phyloP scores from a whole-genome alignment of 2,329 filamentous ascomycete genomes.

The Trichoderma hamatum region DNA sequence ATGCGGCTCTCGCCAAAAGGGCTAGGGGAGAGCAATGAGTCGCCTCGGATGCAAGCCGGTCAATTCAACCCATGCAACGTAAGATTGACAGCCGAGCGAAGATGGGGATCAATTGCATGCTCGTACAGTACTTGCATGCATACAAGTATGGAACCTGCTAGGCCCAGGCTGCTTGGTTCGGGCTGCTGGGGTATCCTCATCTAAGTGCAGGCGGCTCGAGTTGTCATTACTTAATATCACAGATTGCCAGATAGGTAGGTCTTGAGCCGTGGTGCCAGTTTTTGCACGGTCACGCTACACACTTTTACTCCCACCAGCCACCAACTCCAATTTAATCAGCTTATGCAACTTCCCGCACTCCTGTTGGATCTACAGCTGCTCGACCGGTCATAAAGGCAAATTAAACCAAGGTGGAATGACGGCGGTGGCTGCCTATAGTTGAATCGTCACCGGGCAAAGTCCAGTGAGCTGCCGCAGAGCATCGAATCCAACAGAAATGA shows the following conservation, averaged over 20 bases:
- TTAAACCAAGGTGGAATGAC: not conserved
- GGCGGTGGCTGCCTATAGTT: not conserved
- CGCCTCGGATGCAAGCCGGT: constrained; percentile 4
- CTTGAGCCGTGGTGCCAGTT: constrained; percentile 7
- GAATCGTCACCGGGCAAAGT: not conserved
- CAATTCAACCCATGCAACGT: constrained; percentile 4
- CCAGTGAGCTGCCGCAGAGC: not conserved
- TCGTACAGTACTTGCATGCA: constrained; percentile 1
- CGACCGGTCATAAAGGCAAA: not conserved
- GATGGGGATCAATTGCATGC: constrained; percentile 15
- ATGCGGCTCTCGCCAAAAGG: not conserved
- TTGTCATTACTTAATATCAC: constrained; percentile 25
- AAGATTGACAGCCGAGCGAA: constrained; percentile 18
- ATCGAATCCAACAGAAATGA: constrained; percentile 11
- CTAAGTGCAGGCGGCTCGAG: not conserved
- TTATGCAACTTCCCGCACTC: constrained; percentile 11
- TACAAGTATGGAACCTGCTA: not conserved
- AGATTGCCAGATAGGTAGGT: not conserved
- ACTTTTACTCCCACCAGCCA: constrained; percentile 10
- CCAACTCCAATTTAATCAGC: constrained; percentile 6
- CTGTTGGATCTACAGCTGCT: constrained; percentile 7
- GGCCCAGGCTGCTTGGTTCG: not conserved
- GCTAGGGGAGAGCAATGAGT: not conserved
- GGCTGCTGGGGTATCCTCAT: not conserved
- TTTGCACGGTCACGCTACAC: constrained; percentile 27